Evolutionary conservation across 1,284 basidiomycete genomes (phyloP).

Genomic region (Cryptococcus sp.): DNA sequence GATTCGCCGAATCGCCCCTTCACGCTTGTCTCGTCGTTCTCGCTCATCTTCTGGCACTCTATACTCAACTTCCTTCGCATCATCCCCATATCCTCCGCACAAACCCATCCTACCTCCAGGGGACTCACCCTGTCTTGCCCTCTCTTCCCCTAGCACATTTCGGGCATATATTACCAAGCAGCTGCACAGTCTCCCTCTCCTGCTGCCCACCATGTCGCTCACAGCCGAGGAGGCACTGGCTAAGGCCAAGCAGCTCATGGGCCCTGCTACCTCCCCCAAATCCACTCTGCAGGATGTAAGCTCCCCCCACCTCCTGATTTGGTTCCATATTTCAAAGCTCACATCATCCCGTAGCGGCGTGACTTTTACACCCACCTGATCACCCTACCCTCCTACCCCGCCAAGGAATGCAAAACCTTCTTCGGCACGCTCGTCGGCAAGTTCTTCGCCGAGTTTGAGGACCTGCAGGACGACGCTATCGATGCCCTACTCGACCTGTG

Average conservation of each 20-base stretch:
- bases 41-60: too few relatives aligned
- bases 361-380: constrained; percentile 23
- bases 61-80: too few relatives aligned
- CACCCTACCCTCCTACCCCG: constrained; percentile 17
- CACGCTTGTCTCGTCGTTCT: too few relatives aligned
- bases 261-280: constrained; percentile 9
- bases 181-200: background rate
- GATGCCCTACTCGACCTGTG: constrained; percentile 39
- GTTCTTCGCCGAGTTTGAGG: constrained; percentile 33
- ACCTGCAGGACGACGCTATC: constrained; percentile 33
- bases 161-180: too few relatives aligned
- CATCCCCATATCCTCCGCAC: too few relatives aligned
- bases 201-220: background rate
- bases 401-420: constrained; percentile 21
- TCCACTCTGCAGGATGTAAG: constrained; percentile 13
- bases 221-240: constrained; percentile 9
- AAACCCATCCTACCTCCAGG: too few relatives aligned
- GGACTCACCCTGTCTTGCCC: background rate
- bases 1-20: too few relatives aligned
- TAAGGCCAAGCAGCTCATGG: constrained; percentile 8
- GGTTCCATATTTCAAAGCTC: background rate
- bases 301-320: background rate
- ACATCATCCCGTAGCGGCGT: constrained; percentile 13
- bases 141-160: background rate
- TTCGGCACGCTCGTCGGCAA: constrained; percentile 26